Percentiles rank a stretch among this genome's conserved stretches.
phyloP scores from a whole-genome alignment of 352 stramenopile genomes.

The Phytopythium vexans region DNA sequence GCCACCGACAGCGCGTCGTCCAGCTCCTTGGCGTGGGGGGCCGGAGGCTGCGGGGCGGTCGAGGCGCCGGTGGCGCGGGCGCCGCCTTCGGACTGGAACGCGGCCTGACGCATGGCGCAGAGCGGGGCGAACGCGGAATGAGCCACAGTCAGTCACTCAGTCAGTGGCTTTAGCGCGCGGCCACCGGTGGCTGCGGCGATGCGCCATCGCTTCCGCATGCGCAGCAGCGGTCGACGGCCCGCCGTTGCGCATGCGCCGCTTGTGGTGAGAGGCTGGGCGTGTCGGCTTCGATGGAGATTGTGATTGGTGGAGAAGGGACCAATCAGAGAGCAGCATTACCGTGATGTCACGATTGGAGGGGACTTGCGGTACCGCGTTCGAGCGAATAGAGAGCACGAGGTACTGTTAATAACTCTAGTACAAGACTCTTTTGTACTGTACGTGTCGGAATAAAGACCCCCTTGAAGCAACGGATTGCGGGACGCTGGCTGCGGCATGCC shows the following conservation, averaged over 20 bases:
- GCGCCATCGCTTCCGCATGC: neutral
- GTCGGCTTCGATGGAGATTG: slow-evolving; percentile 7
- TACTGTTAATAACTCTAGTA: too few relatives aligned
- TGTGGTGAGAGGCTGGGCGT: slow-evolving; percentile 1
- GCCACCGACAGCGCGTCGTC: slow-evolving; percentile 24
- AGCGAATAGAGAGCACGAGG: neutral
- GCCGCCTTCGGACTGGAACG: slow-evolving; percentile 30
- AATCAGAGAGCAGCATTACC: slow-evolving; percentile 6
- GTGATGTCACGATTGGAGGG: slow-evolving; percentile 7
- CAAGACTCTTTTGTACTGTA: too few relatives aligned
- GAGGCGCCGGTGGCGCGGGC: slow-evolving; percentile 6
- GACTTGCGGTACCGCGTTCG: neutral
- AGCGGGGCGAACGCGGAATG: neutral
- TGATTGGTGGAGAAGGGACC: slow-evolving; percentile 13
- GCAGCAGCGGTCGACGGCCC: slow-evolving; percentile 1
- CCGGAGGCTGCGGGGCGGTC: slow-evolving; percentile 5
- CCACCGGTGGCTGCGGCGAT: neutral
- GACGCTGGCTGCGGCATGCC: too few relatives aligned
- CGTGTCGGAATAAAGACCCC: too few relatives aligned
- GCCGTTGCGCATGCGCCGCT: slow-evolving; percentile 3
- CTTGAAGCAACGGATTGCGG: too few relatives aligned
- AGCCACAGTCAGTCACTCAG: neutral
- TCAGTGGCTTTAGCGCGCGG: too few relatives aligned
- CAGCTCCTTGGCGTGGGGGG: slow-evolving; percentile 13
- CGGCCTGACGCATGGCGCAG: slow-evolving; percentile 16